Conservation (phyloP, 2,329 filamentous ascomycete species). For the Sphaceloma murrayae region DNA sequence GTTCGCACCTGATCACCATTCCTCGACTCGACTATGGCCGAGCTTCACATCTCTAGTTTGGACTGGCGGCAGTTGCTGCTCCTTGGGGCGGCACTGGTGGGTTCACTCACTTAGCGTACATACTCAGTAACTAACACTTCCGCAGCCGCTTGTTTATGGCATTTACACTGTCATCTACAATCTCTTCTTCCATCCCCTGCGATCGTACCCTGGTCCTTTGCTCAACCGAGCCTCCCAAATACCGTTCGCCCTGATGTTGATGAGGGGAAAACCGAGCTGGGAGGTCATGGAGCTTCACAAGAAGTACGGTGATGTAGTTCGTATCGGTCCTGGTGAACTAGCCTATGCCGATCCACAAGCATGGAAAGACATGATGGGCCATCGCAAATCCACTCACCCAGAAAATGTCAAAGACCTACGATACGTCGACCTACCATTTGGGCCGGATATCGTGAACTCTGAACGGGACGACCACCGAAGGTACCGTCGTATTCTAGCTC, state of each 20-base stretch:
- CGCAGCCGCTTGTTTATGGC: too few species aligned
- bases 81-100: too few species aligned
- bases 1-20: too few species aligned
- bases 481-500: conserved; percentile 8
- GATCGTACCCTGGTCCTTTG: conserved; percentile 1
- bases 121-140: too few species aligned
- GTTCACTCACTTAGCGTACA: too few species aligned
- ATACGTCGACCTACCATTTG: background rate
- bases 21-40: too few species aligned
- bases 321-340: conserved; percentile 40
- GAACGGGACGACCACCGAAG: conserved; percentile 9
- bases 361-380: conserved; percentile 26
- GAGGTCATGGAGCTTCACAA: conserved; percentile 27
- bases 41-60: too few species aligned
- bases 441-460: conserved; percentile 7
- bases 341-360: conserved; percentile 11
- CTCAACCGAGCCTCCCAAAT: background rate
- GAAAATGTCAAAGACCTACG: conserved; percentile 6
- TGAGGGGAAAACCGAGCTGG: background rate
- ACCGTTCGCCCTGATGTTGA: conserved; percentile 13
- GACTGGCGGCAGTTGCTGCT: too few species aligned
- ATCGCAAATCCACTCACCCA: too few species aligned
- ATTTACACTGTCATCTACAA: too few species aligned
- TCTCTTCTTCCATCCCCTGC: conserved; percentile 9
- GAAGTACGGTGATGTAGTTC: conserved; percentile 39